Conservation (phyloP, 2,329 filamentous ascomycete genomes). For the Colletotrichum sp. region DNA sequence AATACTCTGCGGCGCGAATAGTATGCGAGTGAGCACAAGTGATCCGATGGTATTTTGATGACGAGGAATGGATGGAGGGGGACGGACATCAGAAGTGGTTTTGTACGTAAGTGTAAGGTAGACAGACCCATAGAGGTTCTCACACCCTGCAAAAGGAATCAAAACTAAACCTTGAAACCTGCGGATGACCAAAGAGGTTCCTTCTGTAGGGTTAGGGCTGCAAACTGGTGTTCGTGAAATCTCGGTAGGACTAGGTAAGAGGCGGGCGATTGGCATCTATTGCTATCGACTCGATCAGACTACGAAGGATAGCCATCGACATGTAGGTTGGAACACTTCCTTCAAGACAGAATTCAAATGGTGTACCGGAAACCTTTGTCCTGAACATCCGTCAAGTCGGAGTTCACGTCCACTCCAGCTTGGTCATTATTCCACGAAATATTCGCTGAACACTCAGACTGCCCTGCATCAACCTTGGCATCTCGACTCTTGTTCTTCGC, state of each 20-base stretch:
- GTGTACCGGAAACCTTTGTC: slow-evolving; percentile 29
- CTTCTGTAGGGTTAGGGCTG: not conserved
- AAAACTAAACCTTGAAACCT: not conserved
- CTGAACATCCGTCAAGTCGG: slow-evolving; percentile 26
- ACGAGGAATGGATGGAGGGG: not conserved
- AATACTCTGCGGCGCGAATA: not conserved
- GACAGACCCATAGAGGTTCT: not conserved
- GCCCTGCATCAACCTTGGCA: not conserved
- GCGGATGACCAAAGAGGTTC: not conserved
- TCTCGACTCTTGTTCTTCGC: not conserved
- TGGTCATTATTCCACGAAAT: not conserved
- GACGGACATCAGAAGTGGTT: not conserved
- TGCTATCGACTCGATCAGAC: not conserved
- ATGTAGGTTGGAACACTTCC: not conserved
- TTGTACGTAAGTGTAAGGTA: not conserved
- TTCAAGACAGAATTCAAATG: not conserved
- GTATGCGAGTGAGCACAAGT: not conserved
- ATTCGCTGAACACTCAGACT: not conserved
- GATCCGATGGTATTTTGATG: not conserved
- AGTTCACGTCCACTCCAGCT: slow-evolving; percentile 6
- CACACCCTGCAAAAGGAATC: not conserved
- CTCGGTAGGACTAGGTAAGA: not conserved
- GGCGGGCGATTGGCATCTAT: not conserved
- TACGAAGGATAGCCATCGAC: not conserved
- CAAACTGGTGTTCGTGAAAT: not conserved